Conservation (phyloP, 305 asterid genomes). For the Nicotiana rustica region DNA sequence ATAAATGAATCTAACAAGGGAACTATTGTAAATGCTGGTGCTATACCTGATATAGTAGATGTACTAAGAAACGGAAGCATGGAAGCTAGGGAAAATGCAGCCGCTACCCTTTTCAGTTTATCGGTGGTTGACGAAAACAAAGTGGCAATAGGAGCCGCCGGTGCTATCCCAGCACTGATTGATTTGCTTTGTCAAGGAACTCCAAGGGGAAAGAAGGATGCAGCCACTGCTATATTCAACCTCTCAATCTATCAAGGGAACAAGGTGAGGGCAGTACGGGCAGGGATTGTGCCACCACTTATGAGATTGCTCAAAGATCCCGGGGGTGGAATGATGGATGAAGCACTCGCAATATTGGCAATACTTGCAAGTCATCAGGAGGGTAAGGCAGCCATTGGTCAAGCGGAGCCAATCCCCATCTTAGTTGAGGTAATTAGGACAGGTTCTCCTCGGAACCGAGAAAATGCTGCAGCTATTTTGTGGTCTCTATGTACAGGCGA, state of each 20-base stretch:
- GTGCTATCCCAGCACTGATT: slow-evolving; percentile 91
- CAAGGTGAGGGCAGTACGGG: slow-evolving; percentile 87
- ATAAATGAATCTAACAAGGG: slow-evolving; percentile 92
- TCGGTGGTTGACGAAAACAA: slow-evolving; percentile 92
- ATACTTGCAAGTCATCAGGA: slow-evolving; percentile 88
- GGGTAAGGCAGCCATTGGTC: slow-evolving; percentile 75
- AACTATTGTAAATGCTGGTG: slow-evolving; percentile 83
- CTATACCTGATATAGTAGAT: slow-evolving; percentile 84
- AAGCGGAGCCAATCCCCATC: slow-evolving; percentile 68
- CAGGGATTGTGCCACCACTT: slow-evolving; percentile 84
- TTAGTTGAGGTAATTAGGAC: slow-evolving; percentile 78
- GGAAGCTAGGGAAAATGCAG: slow-evolving; percentile 93
- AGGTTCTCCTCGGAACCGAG: slow-evolving; percentile 86
- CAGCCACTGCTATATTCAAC: slow-evolving; percentile 94
- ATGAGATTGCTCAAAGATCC: slow-evolving; percentile 79
- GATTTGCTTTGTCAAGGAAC: slow-evolving; percentile 82
- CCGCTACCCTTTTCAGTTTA: slow-evolving; percentile 91
- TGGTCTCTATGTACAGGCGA: slow-evolving; percentile 83
- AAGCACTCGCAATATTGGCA: slow-evolving; percentile 84
- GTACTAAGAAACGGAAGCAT: slow-evolving; percentile 86
- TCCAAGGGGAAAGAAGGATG: slow-evolving; percentile 93
- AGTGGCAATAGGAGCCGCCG: slow-evolving; percentile 93
- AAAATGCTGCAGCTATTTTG: slow-evolving; percentile 82
- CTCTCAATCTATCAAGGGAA: slow-evolving; percentile 91
- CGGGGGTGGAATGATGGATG: slow-evolving; percentile 96